These are phyloP conservation scores for Alectoria sarmentosa DNA, from an alignment of 495 filamentous ascomycete genomes.

Conservation along the genomic window DNA sequence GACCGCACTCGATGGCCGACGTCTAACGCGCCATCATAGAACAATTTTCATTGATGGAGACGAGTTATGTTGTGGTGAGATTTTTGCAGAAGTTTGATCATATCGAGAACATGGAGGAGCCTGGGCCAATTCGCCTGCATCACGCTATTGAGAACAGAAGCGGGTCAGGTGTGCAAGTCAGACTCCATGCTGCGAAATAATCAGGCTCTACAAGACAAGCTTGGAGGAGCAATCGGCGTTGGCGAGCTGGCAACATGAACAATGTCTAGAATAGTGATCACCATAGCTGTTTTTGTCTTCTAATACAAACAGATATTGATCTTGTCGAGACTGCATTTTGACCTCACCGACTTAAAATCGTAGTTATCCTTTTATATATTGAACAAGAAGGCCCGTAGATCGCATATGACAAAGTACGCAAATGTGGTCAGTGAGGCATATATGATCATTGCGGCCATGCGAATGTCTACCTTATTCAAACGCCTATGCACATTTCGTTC, in stretches of 20 bases:
- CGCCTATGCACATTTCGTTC: background rate
- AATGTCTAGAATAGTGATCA: background rate
- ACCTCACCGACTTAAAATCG: background rate
- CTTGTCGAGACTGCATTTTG: background rate
- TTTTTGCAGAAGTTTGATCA: conserved; percentile 53
- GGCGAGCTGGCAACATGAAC: background rate
- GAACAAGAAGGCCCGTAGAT: background rate
- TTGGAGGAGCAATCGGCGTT: background rate
- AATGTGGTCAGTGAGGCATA: too few species aligned
- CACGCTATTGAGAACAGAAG: conserved; percentile 43
- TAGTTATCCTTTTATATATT: background rate
- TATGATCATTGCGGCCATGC: too few species aligned
- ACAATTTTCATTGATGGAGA: conserved; percentile 45
- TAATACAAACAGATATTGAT: background rate
- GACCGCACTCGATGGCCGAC: background rate
- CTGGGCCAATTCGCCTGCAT: conserved; percentile 33
- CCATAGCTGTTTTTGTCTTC: background rate
- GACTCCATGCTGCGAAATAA: conserved; percentile 27
- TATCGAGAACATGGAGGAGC: conserved; percentile 33
- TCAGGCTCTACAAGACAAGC: background rate
- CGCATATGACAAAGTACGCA: background rate
- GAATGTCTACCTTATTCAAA: background rate
- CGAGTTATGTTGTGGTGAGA: conserved; percentile 41
- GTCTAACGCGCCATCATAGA: conserved; percentile 25
- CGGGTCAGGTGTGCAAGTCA: conserved; percentile 38